Evolutionary conservation across 2,329 filamentous ascomycete genomes (phyloP), one percentile per base, ranked within the genome.

Genomic region (Periconia digitata): DNA sequence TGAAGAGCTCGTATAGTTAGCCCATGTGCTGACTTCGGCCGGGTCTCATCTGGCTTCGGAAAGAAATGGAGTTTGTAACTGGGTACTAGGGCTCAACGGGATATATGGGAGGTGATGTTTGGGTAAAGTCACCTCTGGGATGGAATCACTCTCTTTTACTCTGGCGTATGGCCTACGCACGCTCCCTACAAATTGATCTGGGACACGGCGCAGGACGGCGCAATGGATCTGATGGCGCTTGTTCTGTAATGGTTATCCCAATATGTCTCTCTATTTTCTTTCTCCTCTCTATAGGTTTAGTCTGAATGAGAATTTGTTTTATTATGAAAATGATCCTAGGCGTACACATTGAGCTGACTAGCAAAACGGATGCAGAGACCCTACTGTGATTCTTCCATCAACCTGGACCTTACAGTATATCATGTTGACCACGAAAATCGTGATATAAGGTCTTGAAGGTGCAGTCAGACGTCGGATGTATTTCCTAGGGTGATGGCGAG

Each of bases 1-100:
- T 59, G 89, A 95, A 71, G 92, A 97, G 47, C 59, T 62, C 51
- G 49, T 32, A 12, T 39, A 27, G 37, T n/a, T 24, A 16, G 34
- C 18, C n/a, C 15, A 21, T 13, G 27, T 32, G 8, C n/a, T 32
- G 10, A 32, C 12, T 15, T 15, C 12, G 10, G n/a, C 27, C 12
- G 27, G 12, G 4, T 32, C 3, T 32, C 10, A 32, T 32, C 27
- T 32, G 27, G 27, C 27, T 32, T 12, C 4, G 10, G 10, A 32
- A 27, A 32, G 8, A 32, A 10, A 32, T 15, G 27, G 27, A 32
- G 27, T 32, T 32, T 32, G 27, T 15, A 32, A 32, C n/a, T 15
- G 27, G 27, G 12, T 32, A 32, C 27, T 13, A 32, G 12, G 27
- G 27, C 27, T 32, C 27, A 32, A 32, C 10, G 27, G 27, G 27